phyloP scores from a whole-genome alignment of 805 yeast genomes.

The Pichia cabralensis region DNA sequence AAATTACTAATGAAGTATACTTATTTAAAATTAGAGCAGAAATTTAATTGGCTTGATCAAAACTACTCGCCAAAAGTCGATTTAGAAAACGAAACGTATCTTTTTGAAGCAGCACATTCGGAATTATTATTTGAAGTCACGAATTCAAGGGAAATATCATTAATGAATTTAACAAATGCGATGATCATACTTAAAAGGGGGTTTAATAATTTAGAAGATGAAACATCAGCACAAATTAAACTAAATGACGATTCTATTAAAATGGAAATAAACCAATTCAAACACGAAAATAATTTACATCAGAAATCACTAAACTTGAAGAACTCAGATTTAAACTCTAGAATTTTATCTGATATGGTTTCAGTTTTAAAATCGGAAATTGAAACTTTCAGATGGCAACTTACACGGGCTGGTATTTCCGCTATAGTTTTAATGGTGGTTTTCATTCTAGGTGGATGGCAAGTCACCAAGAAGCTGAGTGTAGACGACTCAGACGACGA shows the following conservation, averaged over 20 bases:
- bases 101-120: constrained; percentile 87
- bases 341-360: constrained; percentile 71
- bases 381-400: constrained; percentile 86
- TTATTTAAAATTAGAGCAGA: constrained; percentile 24
- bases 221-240: constrained; percentile 48
- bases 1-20: constrained; percentile 45
- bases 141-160: constrained; percentile 57
- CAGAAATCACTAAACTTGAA: constrained; percentile 58
- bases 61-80: constrained; percentile 51
- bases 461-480: constrained; percentile 28
- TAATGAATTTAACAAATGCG: constrained; percentile 55
- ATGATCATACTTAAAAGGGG: constrained; percentile 64
- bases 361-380: constrained; percentile 79
- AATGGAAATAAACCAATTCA: constrained; percentile 78
- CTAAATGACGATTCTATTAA: constrained; percentile 60
- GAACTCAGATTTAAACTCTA: constrained; percentile 75
- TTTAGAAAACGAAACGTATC: constrained; percentile 76
- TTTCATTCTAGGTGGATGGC: constrained; percentile 45
- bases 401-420: constrained; percentile 78
- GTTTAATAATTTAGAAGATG: constrained; percentile 65
- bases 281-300: constrained; percentile 69
- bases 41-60: constrained; percentile 35
- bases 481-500: constrained; percentile 19
- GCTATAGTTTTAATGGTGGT: constrained; percentile 62
- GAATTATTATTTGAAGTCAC: constrained; percentile 75